Conservation (phyloP, 495 filamentous ascomycete species). For the Penicillium canescens region DNA sequence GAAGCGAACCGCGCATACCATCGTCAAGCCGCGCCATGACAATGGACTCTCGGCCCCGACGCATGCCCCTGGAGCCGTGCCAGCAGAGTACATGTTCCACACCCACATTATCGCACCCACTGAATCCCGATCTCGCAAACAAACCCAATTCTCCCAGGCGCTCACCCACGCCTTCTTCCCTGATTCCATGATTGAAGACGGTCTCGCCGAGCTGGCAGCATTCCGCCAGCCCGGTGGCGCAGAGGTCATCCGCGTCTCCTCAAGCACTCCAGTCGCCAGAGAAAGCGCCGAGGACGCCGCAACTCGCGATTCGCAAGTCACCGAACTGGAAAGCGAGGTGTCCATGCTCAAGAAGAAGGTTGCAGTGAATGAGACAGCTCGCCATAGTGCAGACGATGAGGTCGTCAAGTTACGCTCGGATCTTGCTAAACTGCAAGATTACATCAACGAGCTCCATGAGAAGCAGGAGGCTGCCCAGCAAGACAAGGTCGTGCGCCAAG, state of each 20-base stretch:
- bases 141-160: slow-evolving; percentile 46
- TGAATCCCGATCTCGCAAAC: slow-evolving; percentile 9
- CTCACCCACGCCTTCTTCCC: slow-evolving; percentile 57
- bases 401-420: slow-evolving; percentile 40
- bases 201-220: slow-evolving; percentile 52
- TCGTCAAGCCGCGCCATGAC: slow-evolving; percentile 71
- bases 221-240: slow-evolving; percentile 25
- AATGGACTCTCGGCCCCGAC: slow-evolving; percentile 40
- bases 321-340: slow-evolving; percentile 36
- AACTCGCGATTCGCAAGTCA: slow-evolving; percentile 33
- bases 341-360: slow-evolving; percentile 41
- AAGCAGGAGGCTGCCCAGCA: slow-evolving; percentile 39
- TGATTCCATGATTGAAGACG: slow-evolving; percentile 52
- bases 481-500: slow-evolving; percentile 37
- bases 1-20: slow-evolving; percentile 54
- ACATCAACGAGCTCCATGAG: slow-evolving; percentile 42
- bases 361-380: slow-evolving; percentile 39
- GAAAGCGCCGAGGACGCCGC: slow-evolving; percentile 14
- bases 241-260: slow-evolving; percentile 11
- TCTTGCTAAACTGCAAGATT: slow-evolving; percentile 39
- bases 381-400: slow-evolving; percentile 37
- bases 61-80: slow-evolving; percentile 51
- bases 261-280: slow-evolving; percentile 9
- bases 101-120: slow-evolving; percentile 55
- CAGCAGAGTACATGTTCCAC: slow-evolving; percentile 66